Evolutionary conservation across 352 stramenopile species (phyloP).

Genomic region (Globisporangium rhizosaccharum): DNA sequence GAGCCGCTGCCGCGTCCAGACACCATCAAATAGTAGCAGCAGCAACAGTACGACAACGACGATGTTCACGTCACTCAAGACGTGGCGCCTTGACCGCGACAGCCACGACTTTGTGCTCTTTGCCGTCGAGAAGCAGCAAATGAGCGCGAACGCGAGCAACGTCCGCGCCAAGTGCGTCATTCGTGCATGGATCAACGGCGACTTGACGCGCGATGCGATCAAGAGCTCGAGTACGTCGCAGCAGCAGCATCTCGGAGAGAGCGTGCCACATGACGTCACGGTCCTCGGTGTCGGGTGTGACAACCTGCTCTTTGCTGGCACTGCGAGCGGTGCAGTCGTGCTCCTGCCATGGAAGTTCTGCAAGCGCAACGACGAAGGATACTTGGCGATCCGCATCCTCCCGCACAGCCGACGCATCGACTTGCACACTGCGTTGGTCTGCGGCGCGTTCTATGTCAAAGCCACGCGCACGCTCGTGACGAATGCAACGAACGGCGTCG

Average conservation of each 20-base stretch:
- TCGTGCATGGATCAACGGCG: slow-evolving; percentile 50
- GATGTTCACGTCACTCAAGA: slow-evolving; percentile 20
- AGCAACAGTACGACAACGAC: slow-evolving; percentile 8
- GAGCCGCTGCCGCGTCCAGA: slow-evolving; percentile 19
- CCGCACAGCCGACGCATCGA: slow-evolving; percentile 31
- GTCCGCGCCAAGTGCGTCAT: slow-evolving; percentile 15
- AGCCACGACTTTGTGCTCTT: slow-evolving; percentile 60
- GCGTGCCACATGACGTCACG: slow-evolving; percentile 32
- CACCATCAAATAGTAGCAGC: background rate
- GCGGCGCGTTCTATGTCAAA: slow-evolving; percentile 33
- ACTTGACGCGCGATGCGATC: slow-evolving; percentile 37
- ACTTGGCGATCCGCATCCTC: slow-evolving; percentile 22
- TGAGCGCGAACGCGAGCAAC: background rate
- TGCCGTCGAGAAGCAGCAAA: slow-evolving; percentile 24
- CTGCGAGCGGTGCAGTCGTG: slow-evolving; percentile 31
- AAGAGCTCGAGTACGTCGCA: background rate
- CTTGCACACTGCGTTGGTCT: slow-evolving; percentile 40
- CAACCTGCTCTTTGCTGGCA: slow-evolving; percentile 45
- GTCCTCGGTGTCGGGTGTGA: slow-evolving; percentile 30
- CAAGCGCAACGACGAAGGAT: slow-evolving; percentile 18
- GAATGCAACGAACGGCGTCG: slow-evolving; percentile 30
- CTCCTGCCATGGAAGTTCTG: slow-evolving; percentile 42
- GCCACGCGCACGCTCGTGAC: slow-evolving; percentile 29
- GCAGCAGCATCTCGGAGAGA: slow-evolving; percentile 11
- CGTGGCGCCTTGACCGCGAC: slow-evolving; percentile 27